Percentiles rank a stretch among this genome's conserved stretches.
These are phyloP conservation scores for Smithsoniella earleae DNA, from an alignment of 163 green algal species.

Conservation along the genomic window DNA sequence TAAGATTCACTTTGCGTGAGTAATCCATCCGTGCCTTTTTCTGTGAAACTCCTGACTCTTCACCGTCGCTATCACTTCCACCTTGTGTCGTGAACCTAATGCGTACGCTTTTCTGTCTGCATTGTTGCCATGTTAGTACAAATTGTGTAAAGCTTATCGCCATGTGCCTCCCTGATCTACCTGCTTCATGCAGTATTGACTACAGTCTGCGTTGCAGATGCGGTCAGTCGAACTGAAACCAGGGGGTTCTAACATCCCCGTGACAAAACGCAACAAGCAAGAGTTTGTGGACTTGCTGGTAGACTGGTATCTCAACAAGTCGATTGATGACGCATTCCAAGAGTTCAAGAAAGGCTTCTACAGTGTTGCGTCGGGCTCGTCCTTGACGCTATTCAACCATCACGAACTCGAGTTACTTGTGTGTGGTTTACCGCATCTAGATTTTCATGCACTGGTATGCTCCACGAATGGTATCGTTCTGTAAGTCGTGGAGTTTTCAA, in stretches of 20 bases:
- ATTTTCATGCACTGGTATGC: slow-evolving; percentile 65
- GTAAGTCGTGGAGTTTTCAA: no score
- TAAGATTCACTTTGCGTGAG: no score
- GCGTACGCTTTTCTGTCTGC: neutral
- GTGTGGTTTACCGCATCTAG: slow-evolving; percentile 62
- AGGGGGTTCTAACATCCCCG: slow-evolving; percentile 45
- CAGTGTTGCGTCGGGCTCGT: slow-evolving; percentile 37
- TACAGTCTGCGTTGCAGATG: slow-evolving; percentile 31
- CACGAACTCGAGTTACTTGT: slow-evolving; percentile 82
- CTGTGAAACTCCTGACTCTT: no score
- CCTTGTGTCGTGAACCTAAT: neutral
- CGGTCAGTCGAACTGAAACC: slow-evolving; percentile 49
- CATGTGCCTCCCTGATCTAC: no score
- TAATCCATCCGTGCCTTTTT: no score
- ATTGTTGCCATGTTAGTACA: no score
- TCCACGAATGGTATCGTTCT: no score
- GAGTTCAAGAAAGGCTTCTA: slow-evolving; percentile 72
- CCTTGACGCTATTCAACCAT: slow-evolving; percentile 43
- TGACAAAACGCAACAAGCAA: slow-evolving; percentile 59
- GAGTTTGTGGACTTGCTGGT: slow-evolving; percentile 70
- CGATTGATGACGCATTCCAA: slow-evolving; percentile 55
- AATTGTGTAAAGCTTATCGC: no score
- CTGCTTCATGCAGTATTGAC: neutral
- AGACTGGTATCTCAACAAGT: slow-evolving; percentile 52
- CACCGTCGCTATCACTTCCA: no score